These are phyloP conservation scores for Arthrobotrys entomopaga DNA, from an alignment of 2,329 filamentous ascomycete genomes.

Conservation along the genomic window DNA sequence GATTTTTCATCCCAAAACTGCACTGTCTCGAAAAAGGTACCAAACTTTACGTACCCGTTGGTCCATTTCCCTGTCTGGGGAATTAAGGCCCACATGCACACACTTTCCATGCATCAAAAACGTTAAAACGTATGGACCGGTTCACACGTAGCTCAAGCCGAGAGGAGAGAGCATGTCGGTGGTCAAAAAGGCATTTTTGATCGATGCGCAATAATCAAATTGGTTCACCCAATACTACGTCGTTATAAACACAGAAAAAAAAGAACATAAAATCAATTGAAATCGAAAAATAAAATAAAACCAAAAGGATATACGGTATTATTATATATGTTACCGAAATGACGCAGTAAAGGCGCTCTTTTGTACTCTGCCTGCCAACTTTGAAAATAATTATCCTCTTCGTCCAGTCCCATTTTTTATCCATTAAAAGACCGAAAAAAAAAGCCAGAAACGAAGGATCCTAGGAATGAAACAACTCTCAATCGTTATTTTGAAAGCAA, in stretches of 20 bases:
- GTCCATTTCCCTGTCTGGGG: no score
- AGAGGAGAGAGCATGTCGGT: no score
- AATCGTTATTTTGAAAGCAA: not conserved
- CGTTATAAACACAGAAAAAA: constrained; percentile 12
- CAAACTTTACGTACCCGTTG: no score
- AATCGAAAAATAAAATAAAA: no score
- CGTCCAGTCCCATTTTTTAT: constrained; percentile 4
- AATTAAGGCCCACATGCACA: no score
- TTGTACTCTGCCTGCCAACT: constrained; percentile 14
- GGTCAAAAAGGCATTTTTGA: constrained; percentile 2
- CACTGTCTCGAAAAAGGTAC: no score
- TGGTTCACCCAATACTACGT: constrained; percentile 4
- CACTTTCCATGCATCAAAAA: not conserved
- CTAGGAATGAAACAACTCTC: no score
- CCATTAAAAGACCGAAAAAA: constrained; percentile 1
- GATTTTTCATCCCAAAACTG: no score
- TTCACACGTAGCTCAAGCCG: not conserved
- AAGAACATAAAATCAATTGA: not conserved
- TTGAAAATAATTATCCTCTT: not conserved
- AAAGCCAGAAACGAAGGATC: not conserved
- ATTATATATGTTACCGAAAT: constrained; percentile 38
- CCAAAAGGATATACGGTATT: no score
- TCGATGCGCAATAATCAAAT: not conserved
- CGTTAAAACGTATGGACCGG: not conserved
- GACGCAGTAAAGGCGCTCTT: not conserved